Percentiles rank a stretch among this genome's conserved stretches.
Evolutionary conservation across 1,139 yeast genomes (phyloP).

Genomic region (Sugiyamaella castrensis): DNA sequence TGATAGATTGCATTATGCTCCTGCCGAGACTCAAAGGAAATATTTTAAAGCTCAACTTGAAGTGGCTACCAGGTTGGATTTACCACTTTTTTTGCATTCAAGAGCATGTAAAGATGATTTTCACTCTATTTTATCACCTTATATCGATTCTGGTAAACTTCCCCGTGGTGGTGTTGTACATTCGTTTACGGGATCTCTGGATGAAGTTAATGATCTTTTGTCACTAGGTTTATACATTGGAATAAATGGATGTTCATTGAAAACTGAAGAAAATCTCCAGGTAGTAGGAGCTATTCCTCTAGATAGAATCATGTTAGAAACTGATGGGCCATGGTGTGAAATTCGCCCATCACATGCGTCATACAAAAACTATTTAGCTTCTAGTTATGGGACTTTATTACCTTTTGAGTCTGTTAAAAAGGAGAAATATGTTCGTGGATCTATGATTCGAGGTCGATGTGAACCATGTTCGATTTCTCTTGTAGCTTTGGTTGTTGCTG

Average conservation of each 20-base stretch:
- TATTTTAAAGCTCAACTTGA: constrained; percentile 74
- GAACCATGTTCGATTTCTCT: constrained; percentile 86
- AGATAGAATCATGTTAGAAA: constrained; percentile 72
- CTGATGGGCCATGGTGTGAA: constrained; percentile 99
- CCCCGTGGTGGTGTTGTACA: constrained; percentile 73
- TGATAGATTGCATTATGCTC: constrained; percentile 77
- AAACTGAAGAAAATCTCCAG: constrained; percentile 66
- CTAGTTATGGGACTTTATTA: constrained; percentile 33
- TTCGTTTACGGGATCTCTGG: constrained; percentile 83
- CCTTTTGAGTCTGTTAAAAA: constrained; percentile 66
- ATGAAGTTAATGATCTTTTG: constrained; percentile 54
- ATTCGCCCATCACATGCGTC: constrained; percentile 80
- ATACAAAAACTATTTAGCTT: constrained; percentile 46
- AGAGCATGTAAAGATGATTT: constrained; percentile 86
- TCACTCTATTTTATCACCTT: constrained; percentile 56
- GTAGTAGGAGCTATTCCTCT: constrained; percentile 68
- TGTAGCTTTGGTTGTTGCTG: constrained; percentile 75
- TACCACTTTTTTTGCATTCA: constrained; percentile 88
- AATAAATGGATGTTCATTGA: constrained; percentile 88
- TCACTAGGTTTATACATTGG: constrained; percentile 69
- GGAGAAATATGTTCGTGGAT: constrained; percentile 48
- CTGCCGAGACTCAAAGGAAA: constrained; percentile 59
- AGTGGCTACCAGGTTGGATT: constrained; percentile 47
- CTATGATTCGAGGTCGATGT: constrained; percentile 77
- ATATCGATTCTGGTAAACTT: constrained; percentile 39